Conservation (phyloP, 768 basidiomycete genomes). For the Lentinula detonsa region DNA sequence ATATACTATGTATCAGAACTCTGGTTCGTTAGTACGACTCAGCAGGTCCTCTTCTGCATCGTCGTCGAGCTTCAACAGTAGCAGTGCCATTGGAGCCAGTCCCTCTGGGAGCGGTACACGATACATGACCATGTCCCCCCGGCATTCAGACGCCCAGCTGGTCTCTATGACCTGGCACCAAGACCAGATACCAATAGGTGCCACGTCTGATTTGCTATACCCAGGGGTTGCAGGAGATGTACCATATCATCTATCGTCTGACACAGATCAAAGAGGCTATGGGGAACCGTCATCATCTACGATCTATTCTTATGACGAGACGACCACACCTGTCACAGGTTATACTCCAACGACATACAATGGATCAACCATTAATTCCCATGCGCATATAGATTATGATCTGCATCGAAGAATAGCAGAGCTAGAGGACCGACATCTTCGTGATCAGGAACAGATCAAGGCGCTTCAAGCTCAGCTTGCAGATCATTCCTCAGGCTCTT, state of each 20-base stretch:
- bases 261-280: neutral
- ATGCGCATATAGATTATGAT: neutral
- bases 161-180: neutral
- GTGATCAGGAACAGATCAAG: slow-evolving; percentile 38
- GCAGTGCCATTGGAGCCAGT: neutral
- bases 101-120: neutral
- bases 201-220: neutral
- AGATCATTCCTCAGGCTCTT: slow-evolving; percentile 10
- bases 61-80: neutral
- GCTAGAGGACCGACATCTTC: slow-evolving; percentile 55
- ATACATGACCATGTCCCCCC: neutral
- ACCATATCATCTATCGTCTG: neutral
- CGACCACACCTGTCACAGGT: neutral
- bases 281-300: neutral
- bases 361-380: neutral
- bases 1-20: neutral
- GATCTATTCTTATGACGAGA: slow-evolving; percentile 1
- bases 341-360: neutral
- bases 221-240: slow-evolving; percentile 1
- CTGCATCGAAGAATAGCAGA: slow-evolving; percentile 57
- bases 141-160: neutral
- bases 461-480: slow-evolving; percentile 43
- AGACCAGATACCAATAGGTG: neutral
- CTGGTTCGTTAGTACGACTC: neutral
- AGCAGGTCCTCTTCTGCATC: neutral